Conservation (phyloP, 345 rosid species). For the Iberis pinnata region DNA sequence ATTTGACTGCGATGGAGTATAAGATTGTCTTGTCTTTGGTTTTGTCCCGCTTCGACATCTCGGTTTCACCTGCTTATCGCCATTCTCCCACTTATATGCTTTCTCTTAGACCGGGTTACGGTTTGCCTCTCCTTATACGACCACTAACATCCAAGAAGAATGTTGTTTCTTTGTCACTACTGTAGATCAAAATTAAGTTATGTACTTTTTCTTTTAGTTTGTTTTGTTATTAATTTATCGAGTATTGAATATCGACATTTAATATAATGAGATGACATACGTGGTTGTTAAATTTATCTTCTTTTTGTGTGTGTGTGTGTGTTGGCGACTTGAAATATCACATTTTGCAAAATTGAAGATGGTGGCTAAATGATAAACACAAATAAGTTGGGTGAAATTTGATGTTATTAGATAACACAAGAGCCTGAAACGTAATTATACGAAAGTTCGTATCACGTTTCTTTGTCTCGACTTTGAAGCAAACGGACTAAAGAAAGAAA, state of each 20-base stretch:
- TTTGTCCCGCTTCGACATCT: conserved; percentile 60
- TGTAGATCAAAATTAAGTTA: too few relatives aligned
- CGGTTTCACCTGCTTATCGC: conserved; percentile 49
- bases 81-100: conserved; percentile 69
- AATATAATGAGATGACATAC: too few relatives aligned
- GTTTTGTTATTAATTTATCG: too few relatives aligned
- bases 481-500: background rate
- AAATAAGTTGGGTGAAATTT: background rate
- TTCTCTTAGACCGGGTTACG: conserved; percentile 63
- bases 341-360: too few relatives aligned
- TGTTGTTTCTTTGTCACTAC: too few relatives aligned
- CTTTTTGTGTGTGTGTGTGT: too few relatives aligned
- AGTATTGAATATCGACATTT: too few relatives aligned
- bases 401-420: background rate
- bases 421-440: background rate
- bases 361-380: too few relatives aligned
- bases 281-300: too few relatives aligned
- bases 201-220: too few relatives aligned
- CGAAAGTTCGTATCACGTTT: conserved; percentile 2
- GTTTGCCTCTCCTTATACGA: conserved; percentile 57
- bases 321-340: too few relatives aligned
- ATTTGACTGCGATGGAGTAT: conserved; percentile 67
- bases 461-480: conserved; percentile 16
- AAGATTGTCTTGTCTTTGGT: conserved; percentile 58
- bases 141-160: conserved; percentile 24